Evolutionary conservation across 345 rosid species (phyloP), one percentile per base, ranked within the genome.

Genomic region (Eucalyptus cladocalyx): DNA sequence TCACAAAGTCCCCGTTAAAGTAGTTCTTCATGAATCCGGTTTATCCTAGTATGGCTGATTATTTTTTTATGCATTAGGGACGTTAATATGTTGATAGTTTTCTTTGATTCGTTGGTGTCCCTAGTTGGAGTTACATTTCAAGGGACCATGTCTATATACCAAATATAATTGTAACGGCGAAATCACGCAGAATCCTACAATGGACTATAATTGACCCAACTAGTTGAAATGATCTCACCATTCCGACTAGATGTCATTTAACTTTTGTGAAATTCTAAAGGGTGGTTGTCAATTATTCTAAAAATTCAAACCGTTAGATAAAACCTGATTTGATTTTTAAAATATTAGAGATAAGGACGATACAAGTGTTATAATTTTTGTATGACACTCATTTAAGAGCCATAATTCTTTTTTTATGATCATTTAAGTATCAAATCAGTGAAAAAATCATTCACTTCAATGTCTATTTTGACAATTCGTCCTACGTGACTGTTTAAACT

Each of bases 381-480:
- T 56, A 24, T 10, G 3, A 24, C 30, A 23, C 30, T 56, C 30
- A 56, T 24, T 56, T 24, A 0, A 23, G 13, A 23, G 3, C 3
- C 6, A 1, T 56, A 54, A 54, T 1, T 56, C 2, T 21, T 54
- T 50, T 23, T 56, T 11, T 1, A 1, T 2, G 0, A 24, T 56
- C 0, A 9, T 2, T 56, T 24, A 10, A 56, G 3, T 24, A 1
- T 56, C 30, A 56, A 24, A 56, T 2, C 3, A 24, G 3, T 56
- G 1, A 21, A 10, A 56, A 49, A 56, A 56, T 56, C 30, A 24
- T 23, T 56, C 14, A 56, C 62, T 56, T 24, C 30, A 56, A 5
- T 56, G 21, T 24, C 6, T 56, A 10, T 56, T 6, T 13, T 4
- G 3, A 26, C 6, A 0, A 23, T 23, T 10, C 0, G 6, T 56